Conservation (phyloP, 345 rosid genomes). For the Brassica juncea region DNA sequence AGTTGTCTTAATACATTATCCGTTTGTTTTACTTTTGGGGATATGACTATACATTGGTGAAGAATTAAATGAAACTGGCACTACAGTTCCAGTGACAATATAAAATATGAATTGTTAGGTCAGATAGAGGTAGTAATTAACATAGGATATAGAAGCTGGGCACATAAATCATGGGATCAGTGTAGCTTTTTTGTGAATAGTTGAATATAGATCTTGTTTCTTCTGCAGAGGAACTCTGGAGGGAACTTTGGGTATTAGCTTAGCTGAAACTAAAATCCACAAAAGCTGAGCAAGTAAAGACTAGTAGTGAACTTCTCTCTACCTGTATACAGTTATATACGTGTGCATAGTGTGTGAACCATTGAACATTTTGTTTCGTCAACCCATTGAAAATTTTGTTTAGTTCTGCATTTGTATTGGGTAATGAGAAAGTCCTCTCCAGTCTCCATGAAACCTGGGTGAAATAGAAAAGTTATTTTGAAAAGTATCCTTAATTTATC, state of each 20-base stretch:
- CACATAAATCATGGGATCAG: slow-evolving; percentile 16
- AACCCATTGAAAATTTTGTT: not conserved
- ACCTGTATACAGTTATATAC: not conserved
- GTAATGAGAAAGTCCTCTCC: not conserved
- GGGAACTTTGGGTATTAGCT: not conserved
- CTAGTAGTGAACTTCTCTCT: not conserved
- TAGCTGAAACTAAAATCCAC: slow-evolving; percentile 16
- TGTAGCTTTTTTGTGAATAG: slow-evolving; percentile 17
- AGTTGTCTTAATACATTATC: not conserved
- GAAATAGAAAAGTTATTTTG: not conserved
- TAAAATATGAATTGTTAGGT: slow-evolving; percentile 4
- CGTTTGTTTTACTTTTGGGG: not conserved
- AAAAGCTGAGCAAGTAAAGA: not conserved
- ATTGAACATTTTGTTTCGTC: not conserved
- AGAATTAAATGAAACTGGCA: not conserved
- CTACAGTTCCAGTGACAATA: not conserved
- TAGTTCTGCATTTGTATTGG: not conserved
- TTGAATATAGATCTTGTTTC: not conserved
- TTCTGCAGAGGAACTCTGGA: not conserved
- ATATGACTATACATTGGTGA: not conserved
- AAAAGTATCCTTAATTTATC: not conserved
- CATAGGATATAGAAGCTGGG: not conserved
- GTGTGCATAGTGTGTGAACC: not conserved
- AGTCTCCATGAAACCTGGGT: slow-evolving; percentile 18
- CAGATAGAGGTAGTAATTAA: slow-evolving; percentile 16